Evolutionary conservation across 768 basidiomycete genomes (phyloP).

Genomic region (Termitomyces sp.): DNA sequence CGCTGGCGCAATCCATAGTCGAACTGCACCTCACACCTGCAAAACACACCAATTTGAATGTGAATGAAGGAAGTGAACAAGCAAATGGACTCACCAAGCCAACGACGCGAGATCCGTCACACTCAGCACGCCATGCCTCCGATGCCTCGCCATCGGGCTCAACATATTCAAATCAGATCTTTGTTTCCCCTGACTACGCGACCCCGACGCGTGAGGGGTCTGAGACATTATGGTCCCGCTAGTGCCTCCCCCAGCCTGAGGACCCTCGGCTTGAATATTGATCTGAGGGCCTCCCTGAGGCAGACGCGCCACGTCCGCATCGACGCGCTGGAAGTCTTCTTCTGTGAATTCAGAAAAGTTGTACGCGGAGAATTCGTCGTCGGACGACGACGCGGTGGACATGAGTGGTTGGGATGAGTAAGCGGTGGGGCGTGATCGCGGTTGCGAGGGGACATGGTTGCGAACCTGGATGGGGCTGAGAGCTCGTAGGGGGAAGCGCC

Average conservation of each 20-base stretch:
- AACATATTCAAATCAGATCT: neutral
- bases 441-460: neutral
- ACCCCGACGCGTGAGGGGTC: neutral
- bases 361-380: slow-evolving; percentile 47
- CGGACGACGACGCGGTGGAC: slow-evolving; percentile 14
- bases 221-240: slow-evolving; percentile 2
- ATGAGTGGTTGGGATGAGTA: slow-evolving; percentile 1
- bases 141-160: slow-evolving; percentile 44
- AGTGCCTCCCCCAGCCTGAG: neutral
- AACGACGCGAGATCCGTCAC: slow-evolving; percentile 65
- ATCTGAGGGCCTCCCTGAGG: slow-evolving; percentile 31
- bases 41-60: neutral
- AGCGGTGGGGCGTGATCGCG: neutral
- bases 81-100: slow-evolving; percentile 48
- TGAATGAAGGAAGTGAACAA: neutral
- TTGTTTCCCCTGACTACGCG: slow-evolving; percentile 2
- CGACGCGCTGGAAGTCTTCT: slow-evolving; percentile 53
- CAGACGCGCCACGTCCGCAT: slow-evolving; percentile 33
- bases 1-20: slow-evolving; percentile 71
- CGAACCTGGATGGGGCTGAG: no score
- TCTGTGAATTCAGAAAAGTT: slow-evolving; percentile 56
- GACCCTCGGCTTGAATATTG: slow-evolving; percentile 31
- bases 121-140: slow-evolving; percentile 45
- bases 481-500: neutral
- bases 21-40: slow-evolving; percentile 81